Conservation (phyloP, 1,139 yeast genomes). For the Taphrina populina region DNA sequence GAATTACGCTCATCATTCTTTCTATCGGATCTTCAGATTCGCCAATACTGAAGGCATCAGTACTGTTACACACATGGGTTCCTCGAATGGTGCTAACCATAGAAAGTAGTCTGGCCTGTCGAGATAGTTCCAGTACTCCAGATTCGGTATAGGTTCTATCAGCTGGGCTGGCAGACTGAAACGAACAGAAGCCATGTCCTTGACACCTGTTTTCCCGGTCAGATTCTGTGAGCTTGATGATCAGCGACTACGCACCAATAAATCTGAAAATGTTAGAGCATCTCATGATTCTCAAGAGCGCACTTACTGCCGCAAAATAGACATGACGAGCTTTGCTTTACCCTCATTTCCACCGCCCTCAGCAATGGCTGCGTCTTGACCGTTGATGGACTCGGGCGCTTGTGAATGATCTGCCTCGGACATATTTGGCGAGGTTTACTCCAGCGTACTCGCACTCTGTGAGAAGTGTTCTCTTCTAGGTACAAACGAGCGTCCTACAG, state of each 20-base stretch:
- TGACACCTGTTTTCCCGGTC: conserved; percentile 21
- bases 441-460: too few species aligned
- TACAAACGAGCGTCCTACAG: too few species aligned
- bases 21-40: conserved; percentile 34
- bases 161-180: conserved; percentile 36
- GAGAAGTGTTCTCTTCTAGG: too few species aligned
- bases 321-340: conserved; percentile 29
- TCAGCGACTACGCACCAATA: conserved; percentile 7
- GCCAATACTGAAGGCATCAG: conserved; percentile 14
- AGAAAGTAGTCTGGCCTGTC: conserved; percentile 36
- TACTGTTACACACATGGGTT: not conserved
- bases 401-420: conserved; percentile 1
- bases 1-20: conserved; percentile 66
- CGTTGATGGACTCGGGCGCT: conserved; percentile 5
- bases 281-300: not conserved
- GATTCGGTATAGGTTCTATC: conserved; percentile 36
- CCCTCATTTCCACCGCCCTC: conserved; percentile 18
- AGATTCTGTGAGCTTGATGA: too few species aligned
- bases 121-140: conserved; percentile 36
- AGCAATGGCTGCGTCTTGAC: conserved; percentile 3
- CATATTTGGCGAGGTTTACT: too few species aligned
- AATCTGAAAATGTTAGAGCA: conserved; percentile 3
- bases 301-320: conserved; percentile 29
- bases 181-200: conserved; percentile 35
- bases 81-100: not conserved